Percentiles rank a stretch among this genome's conserved stretches.
phyloP scores from a whole-genome alignment of 2,329 filamentous ascomycete species.

The Domatiomyces catenatus region DNA sequence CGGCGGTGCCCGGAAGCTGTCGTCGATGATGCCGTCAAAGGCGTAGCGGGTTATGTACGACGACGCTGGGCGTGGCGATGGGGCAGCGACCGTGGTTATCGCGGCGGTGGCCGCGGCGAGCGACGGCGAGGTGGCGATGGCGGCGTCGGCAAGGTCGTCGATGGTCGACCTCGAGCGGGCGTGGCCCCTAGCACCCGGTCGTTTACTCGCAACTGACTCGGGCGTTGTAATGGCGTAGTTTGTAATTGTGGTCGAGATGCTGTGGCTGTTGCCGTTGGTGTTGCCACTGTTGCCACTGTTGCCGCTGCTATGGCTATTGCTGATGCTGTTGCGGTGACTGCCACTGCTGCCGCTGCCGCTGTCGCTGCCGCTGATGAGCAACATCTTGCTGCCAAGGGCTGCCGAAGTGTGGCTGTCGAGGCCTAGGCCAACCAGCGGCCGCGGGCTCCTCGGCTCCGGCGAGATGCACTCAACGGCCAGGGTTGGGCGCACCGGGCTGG shows the following conservation, averaged over 20 bases:
- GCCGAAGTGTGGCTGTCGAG: not conserved
- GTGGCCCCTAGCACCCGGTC: conserved; percentile 19
- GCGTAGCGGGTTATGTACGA: conserved; percentile 18
- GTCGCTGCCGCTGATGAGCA: not conserved
- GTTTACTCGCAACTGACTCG: not conserved
- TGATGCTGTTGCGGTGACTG: not conserved
- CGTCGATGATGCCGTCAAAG: conserved; percentile 21
- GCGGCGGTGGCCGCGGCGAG: conserved; percentile 20
- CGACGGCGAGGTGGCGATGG: conserved; percentile 33
- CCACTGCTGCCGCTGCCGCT: not conserved
- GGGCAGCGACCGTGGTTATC: conserved; percentile 10
- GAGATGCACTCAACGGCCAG: conserved; percentile 15
- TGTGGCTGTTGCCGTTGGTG: not conserved
- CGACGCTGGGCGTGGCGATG: conserved; percentile 19
- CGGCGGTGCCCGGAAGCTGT: conserved; percentile 33
- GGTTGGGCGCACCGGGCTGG: conserved; percentile 10
- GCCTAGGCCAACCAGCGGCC: not conserved
- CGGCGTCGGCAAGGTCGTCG: conserved; percentile 35
- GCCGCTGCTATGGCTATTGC: not conserved
- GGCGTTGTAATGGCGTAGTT: not conserved
- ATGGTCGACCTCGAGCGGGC: conserved; percentile 32
- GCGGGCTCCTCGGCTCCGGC: conserved; percentile 8
- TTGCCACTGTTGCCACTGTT: not conserved
- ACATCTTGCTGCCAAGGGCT: not conserved
- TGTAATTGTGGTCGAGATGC: not conserved